These are phyloP conservation scores for Hansfordia pulvinata DNA, from an alignment of 2,329 filamentous ascomycete genomes.

Conservation along the genomic window DNA sequence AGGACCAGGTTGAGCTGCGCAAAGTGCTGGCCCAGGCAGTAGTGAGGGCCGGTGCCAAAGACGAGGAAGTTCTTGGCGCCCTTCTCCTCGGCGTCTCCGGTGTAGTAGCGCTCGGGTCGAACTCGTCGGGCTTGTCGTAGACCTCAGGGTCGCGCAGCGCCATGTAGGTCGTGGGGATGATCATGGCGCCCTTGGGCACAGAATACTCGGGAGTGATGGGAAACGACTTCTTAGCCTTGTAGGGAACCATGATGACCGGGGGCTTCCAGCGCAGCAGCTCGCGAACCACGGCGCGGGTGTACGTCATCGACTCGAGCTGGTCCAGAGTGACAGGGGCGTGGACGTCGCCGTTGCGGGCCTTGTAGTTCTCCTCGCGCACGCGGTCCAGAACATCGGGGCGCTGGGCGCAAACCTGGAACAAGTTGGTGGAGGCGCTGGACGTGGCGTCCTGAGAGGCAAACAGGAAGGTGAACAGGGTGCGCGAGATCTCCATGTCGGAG, in stretches of 20 bases:
- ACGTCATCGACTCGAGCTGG: slow-evolving; percentile 74
- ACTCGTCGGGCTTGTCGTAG: slow-evolving; percentile 78
- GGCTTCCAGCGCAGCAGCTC: slow-evolving; percentile 89
- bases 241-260: slow-evolving; percentile 94
- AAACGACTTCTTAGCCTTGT: slow-evolving; percentile 89
- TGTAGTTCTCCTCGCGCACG: slow-evolving; percentile 81
- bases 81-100: slow-evolving; percentile 75
- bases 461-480: slow-evolving; percentile 90
- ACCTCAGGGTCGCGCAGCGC: slow-evolving; percentile 86
- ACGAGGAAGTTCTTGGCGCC: slow-evolving; percentile 90
- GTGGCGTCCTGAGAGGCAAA: slow-evolving; percentile 97
- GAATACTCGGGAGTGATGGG: slow-evolving; percentile 80
- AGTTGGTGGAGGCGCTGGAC: slow-evolving; percentile 83
- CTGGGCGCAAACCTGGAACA: slow-evolving; percentile 90
- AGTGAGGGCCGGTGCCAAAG: slow-evolving; percentile 90
- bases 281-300: slow-evolving; percentile 83
- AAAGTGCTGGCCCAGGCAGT: slow-evolving; percentile 90
- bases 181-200: slow-evolving; percentile 88
- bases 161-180: slow-evolving; percentile 83
- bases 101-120: slow-evolving; percentile 89
- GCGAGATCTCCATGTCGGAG: slow-evolving; percentile 78
- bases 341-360: slow-evolving; percentile 60
- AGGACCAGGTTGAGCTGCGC: slow-evolving; percentile 79
- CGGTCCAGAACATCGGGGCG: slow-evolving; percentile 85
- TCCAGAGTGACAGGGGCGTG: slow-evolving; percentile 64